Evolutionary conservation across 352 stramenopile genomes (phyloP).

Genomic region (Peronospora destructor): DNA sequence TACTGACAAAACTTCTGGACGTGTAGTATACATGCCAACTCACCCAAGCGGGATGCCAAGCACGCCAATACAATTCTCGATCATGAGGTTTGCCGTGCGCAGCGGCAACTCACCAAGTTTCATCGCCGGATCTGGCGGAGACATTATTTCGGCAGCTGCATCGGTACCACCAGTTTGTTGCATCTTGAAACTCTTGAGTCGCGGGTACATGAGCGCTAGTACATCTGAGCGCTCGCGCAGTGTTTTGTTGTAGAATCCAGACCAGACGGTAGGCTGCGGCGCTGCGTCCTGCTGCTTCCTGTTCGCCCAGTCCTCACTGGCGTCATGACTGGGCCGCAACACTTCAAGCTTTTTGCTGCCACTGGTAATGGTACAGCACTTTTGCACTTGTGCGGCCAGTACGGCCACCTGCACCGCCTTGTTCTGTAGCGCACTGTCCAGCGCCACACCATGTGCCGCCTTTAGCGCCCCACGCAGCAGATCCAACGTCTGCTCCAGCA

Average conservation of each 20-base stretch:
- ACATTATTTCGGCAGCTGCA: constrained; percentile 7
- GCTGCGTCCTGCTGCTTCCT: constrained; percentile 5
- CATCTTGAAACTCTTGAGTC: constrained; percentile 42
- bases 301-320: constrained; percentile 26
- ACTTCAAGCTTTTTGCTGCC: constrained; percentile 40
- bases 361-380: constrained; percentile 3
- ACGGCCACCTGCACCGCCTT: constrained; percentile 18
- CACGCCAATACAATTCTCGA: constrained; percentile 86
- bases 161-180: constrained; percentile 12
- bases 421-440: constrained; percentile 11
- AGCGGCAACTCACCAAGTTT: constrained; percentile 69
- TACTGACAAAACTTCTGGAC: background rate
- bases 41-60: constrained; percentile 78
- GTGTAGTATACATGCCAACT: constrained; percentile 6
- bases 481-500: constrained; percentile 31
- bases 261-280: constrained; percentile 75
- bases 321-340: constrained; percentile 37
- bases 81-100: constrained; percentile 82
- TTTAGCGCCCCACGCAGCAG: constrained; percentile 29
- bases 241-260: constrained; percentile 87
- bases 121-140: constrained; percentile 23
- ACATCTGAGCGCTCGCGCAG: constrained; percentile 75
- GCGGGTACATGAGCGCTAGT: constrained; percentile 80
- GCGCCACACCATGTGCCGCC: constrained; percentile 2
- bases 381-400: constrained; percentile 26